phyloP scores from a whole-genome alignment of 1,284 basidiomycete genomes.

The Xanthoconium separans region DNA sequence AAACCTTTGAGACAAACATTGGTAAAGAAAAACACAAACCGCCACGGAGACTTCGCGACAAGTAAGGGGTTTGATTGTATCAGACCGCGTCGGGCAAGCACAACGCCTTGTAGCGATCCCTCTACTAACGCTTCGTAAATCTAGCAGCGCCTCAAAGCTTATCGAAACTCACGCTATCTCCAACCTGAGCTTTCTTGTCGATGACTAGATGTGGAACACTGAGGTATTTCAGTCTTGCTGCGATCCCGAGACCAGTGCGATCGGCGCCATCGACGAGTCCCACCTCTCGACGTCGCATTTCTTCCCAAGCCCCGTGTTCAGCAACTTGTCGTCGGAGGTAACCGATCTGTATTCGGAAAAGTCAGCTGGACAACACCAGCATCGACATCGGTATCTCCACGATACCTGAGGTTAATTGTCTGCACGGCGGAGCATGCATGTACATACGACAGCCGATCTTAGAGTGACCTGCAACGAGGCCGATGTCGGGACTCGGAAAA shows the following conservation, averaged over 20 bases:
- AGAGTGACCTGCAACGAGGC: not conserved
- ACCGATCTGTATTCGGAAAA: slow-evolving; percentile 16
- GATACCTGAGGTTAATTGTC: slow-evolving; percentile 13
- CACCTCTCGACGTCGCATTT: slow-evolving; percentile 22
- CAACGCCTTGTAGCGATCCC: slow-evolving; percentile 34
- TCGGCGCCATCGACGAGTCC: slow-evolving; percentile 30
- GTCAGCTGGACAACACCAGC: not conserved
- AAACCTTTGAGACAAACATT: slow-evolving; percentile 23
- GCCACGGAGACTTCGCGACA: slow-evolving; percentile 19
- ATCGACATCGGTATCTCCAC: not conserved
- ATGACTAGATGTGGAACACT: slow-evolving; percentile 36
- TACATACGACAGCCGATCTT: no score
- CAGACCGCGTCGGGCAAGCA: slow-evolving; percentile 30
- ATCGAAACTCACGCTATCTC: slow-evolving; percentile 29
- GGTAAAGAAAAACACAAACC: not conserved
- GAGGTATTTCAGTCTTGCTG: slow-evolving; percentile 38
- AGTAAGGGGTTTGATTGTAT: slow-evolving; percentile 30
- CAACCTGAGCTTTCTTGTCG: slow-evolving; percentile 35
- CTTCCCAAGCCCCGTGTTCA: slow-evolving; percentile 32
- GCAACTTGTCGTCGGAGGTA: slow-evolving; percentile 15
- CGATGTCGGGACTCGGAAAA: not conserved
- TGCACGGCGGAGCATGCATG: no score
- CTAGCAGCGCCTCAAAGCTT: not conserved
- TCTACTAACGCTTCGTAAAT: slow-evolving; percentile 23
- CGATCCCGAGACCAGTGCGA: slow-evolving; percentile 37